A percentile compares a stretch with the other conserved stretches of the same genome.
Evolutionary conservation across 805 yeast genomes (phyloP).

Genomic region (Spathaspora passalidarum): DNA sequence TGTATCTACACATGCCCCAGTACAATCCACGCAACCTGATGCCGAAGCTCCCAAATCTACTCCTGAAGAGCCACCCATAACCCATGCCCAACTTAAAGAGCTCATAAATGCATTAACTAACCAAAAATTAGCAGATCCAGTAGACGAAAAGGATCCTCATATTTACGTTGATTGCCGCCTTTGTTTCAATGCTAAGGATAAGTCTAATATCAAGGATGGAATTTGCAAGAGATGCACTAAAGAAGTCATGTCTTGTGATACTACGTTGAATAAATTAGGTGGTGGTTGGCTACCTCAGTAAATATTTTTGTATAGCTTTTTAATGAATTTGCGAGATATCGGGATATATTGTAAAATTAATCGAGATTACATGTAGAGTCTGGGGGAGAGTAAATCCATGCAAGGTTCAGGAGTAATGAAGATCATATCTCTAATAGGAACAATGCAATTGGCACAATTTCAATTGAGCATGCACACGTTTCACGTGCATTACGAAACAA

Average conservation of each 20-base stretch:
- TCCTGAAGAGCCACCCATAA: background rate
- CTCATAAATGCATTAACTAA: background rate
- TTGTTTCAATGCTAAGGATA: background rate
- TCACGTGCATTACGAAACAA: too few relatives aligned
- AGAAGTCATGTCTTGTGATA: background rate
- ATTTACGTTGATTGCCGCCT: background rate
- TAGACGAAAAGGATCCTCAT: background rate
- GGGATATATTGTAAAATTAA: background rate
- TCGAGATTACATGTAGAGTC: too few relatives aligned
- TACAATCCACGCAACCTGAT: background rate
- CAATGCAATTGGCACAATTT: too few relatives aligned
- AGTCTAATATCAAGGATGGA: background rate
- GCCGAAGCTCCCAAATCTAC: background rate
- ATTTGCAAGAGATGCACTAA: background rate
- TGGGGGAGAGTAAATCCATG: too few relatives aligned
- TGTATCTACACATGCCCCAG: background rate
- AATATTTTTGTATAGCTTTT: background rate
- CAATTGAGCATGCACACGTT: too few relatives aligned
- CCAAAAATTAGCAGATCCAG: background rate
- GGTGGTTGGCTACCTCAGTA: background rate
- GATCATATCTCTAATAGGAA: too few relatives aligned
- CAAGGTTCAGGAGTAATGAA: too few relatives aligned
- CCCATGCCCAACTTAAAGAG: background rate
- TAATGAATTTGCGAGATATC: too few relatives aligned
- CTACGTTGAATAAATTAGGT: background rate